Conservation (phyloP, 345 rosid species). For the Dipteronia sinensis region DNA sequence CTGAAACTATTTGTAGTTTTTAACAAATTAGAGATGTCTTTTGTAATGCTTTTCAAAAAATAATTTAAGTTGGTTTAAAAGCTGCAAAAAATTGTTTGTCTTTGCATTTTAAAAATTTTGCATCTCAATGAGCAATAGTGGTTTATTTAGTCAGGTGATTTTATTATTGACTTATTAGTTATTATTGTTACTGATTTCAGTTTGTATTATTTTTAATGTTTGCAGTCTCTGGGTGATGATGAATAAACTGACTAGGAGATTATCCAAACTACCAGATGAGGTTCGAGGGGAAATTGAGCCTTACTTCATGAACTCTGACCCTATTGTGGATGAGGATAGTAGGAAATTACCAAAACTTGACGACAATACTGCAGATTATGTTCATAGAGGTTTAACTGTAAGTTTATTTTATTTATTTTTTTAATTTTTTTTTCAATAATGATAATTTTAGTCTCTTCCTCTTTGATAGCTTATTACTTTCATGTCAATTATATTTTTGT, state of each 20-base stretch:
- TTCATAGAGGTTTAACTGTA: conserved; percentile 83
- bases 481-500: not conserved
- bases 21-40: too few species aligned
- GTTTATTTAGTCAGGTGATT: not conserved
- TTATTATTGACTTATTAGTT: not conserved
- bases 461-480: not conserved
- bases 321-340: conserved; percentile 77
- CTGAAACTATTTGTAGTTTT: not conserved
- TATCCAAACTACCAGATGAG: conserved; percentile 92
- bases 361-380: conserved; percentile 67
- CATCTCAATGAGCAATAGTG: too few species aligned
- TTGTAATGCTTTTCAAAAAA: not conserved
- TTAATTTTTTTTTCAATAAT: not conserved
- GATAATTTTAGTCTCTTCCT: not conserved
- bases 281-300: conserved; percentile 89
- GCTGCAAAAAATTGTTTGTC: not conserved
- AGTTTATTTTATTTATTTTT: conserved; percentile 36
- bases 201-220: conserved; percentile 7
- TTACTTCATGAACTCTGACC: conserved; percentile 65
- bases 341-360: conserved; percentile 89
- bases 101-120: not conserved
- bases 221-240: conserved; percentile 98
- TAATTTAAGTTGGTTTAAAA: not conserved
- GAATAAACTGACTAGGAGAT: conserved; percentile 91
- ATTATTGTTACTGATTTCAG: not conserved